Conservation (phyloP, 345 rosid genomes). For the Tarenaya hassleriana region DNA sequence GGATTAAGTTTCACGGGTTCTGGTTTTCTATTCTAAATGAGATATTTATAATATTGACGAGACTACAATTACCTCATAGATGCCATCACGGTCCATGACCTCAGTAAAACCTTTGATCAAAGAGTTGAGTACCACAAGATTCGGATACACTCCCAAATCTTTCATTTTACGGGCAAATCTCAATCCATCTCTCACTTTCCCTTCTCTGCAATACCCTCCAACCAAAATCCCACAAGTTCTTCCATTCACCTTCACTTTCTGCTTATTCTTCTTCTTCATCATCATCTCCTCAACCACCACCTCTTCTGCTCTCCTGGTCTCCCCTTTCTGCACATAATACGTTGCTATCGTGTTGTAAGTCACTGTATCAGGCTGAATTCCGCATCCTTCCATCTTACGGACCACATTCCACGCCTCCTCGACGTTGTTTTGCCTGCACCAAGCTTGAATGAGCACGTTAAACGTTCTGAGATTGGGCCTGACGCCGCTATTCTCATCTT, state of each 20-base stretch:
- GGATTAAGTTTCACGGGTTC: no score
- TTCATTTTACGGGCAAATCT: slow-evolving; percentile 46
- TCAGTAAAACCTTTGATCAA: slow-evolving; percentile 57
- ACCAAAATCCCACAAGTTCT: slow-evolving; percentile 52
- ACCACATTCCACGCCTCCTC: slow-evolving; percentile 53
- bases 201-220: slow-evolving; percentile 54
- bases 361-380: slow-evolving; percentile 46
- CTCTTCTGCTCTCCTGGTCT: slow-evolving; percentile 39
- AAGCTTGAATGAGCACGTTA: slow-evolving; percentile 52
- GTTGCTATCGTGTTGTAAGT: slow-evolving; percentile 61
- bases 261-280: slow-evolving; percentile 35
- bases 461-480: slow-evolving; percentile 55
- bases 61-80: slow-evolving; percentile 41
- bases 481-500: slow-evolving; percentile 25
- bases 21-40: no score
- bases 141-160: slow-evolving; percentile 41
- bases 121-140: slow-evolving; percentile 49
- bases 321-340: slow-evolving; percentile 48
- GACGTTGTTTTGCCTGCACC: slow-evolving; percentile 53
- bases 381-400: slow-evolving; percentile 41
- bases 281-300: slow-evolving; percentile 39
- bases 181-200: slow-evolving; percentile 45
- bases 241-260: slow-evolving; percentile 41
- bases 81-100: slow-evolving; percentile 55
- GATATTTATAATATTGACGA: background rate